Conservation (phyloP, 352 stramenopile genomes). For the Peronospora destructor region DNA sequence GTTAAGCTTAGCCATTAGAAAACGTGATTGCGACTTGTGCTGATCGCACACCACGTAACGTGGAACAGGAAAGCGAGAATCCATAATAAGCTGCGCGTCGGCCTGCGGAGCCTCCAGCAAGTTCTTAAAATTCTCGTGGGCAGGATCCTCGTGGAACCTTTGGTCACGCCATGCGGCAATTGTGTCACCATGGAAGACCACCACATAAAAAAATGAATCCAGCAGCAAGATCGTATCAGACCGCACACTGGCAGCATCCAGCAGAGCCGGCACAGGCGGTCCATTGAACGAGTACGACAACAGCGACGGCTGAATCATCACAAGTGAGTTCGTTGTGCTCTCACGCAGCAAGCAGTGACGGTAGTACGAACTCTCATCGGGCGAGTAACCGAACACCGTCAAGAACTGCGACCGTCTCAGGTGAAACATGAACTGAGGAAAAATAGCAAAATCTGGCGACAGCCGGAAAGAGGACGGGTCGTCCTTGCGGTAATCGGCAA, state of each 20-base stretch:
- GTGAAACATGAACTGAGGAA: slow-evolving; percentile 99
- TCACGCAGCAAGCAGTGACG: slow-evolving; percentile 91
- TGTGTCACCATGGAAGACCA: slow-evolving; percentile 99
- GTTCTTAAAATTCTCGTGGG: slow-evolving; percentile 97
- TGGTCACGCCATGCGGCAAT: slow-evolving; percentile 98
- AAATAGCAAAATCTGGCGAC: slow-evolving; percentile 96
- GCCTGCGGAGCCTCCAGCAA: slow-evolving; percentile 95
- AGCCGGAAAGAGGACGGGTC: slow-evolving; percentile 95
- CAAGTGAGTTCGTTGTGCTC: slow-evolving; percentile 96
- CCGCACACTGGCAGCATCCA: slow-evolving; percentile 89
- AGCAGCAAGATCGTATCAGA: slow-evolving; percentile 98
- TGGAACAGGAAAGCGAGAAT: slow-evolving; percentile 96
- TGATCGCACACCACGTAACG: slow-evolving; percentile 99
- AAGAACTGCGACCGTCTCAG: slow-evolving; percentile 98
- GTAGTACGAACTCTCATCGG: slow-evolving; percentile 98
- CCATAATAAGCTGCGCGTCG: slow-evolving; percentile 98
- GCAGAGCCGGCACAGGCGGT: slow-evolving; percentile 82
- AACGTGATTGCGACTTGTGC: slow-evolving; percentile 98
- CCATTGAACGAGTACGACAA: slow-evolving; percentile 96
- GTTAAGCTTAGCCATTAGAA: slow-evolving; percentile 99
- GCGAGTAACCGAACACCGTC: slow-evolving; percentile 98
- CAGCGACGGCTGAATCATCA: slow-evolving; percentile 99
- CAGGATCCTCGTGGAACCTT: slow-evolving; percentile 90
- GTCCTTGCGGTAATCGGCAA: slow-evolving; percentile 98
- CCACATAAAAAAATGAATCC: slow-evolving; percentile 99